Conservation (phyloP, 176 grass and related monocot genomes). For the Tillandsia fasciculata region DNA sequence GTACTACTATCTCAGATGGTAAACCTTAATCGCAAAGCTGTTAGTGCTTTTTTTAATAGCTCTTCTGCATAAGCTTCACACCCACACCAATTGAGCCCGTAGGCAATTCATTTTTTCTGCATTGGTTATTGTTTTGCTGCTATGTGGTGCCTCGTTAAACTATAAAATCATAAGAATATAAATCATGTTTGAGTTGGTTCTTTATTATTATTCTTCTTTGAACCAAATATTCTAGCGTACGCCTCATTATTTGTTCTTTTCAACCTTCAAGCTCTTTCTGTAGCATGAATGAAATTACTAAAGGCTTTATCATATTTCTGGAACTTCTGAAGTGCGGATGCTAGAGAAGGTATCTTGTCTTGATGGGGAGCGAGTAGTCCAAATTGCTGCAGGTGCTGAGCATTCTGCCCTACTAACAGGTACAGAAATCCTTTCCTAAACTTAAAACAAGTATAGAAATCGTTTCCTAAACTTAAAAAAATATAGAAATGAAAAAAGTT, state of each 20-base stretch:
- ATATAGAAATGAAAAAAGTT: too few relatives aligned
- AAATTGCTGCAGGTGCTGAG: constrained; percentile 71
- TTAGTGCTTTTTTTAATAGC: too few relatives aligned
- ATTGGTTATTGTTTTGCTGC: too few relatives aligned
- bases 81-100: too few relatives aligned
- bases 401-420: constrained; percentile 78
- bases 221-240: background rate
- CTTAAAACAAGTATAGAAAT: constrained; percentile 32
- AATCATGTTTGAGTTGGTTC: background rate
- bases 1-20: constrained; percentile 26
- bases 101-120: too few relatives aligned
- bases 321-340: constrained; percentile 3
- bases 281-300: background rate
- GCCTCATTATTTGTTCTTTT: background rate
- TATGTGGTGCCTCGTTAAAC: background rate
- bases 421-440: background rate
- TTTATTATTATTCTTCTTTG: background rate
- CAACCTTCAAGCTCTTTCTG: background rate
- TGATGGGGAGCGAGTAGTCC: constrained; percentile 31
- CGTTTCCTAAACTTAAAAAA: too few relatives aligned
- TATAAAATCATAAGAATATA: background rate
- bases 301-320: background rate
- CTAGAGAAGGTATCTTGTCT: constrained; percentile 31
- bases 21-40: constrained; percentile 4
- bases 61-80: too few relatives aligned